These are phyloP conservation scores for Stephania cephalantha DNA, from an alignment of 164 flowering plant genomes.

Conservation along the genomic window DNA sequence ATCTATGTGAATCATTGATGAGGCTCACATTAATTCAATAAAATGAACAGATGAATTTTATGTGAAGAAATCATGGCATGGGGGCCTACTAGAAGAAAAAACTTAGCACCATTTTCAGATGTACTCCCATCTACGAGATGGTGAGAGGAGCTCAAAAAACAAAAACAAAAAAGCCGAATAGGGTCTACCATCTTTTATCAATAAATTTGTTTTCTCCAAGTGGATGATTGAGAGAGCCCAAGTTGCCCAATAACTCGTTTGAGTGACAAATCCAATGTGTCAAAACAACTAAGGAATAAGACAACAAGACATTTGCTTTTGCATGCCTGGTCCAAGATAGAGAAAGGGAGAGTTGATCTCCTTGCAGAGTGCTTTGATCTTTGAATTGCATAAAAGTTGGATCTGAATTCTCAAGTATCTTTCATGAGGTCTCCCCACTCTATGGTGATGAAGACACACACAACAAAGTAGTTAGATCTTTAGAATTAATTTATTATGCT, in stretches of 20 bases:
- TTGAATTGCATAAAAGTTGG: background rate
- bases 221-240: background rate
- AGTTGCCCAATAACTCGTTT: background rate
- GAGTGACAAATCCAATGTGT: background rate
- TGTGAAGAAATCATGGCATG: background rate
- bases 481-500: background rate
- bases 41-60: background rate
- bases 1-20: background rate
- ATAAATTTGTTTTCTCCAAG: background rate
- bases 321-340: background rate
- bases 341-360: background rate
- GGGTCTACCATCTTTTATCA: constrained; percentile 1
- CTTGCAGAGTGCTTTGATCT: background rate
- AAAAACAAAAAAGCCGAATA: background rate
- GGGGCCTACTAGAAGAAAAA: background rate
- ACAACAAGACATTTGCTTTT: background rate
- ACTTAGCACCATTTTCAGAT: background rate
- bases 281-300: background rate
- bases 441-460: constrained; percentile 6
- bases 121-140: background rate
- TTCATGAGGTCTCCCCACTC: background rate
- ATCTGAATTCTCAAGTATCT: background rate
- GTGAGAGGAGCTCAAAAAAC: background rate
- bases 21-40: background rate
- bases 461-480: background rate